phyloP scores from a whole-genome alignment of 768 basidiomycete genomes.

The Chalciporus piperatus region DNA sequence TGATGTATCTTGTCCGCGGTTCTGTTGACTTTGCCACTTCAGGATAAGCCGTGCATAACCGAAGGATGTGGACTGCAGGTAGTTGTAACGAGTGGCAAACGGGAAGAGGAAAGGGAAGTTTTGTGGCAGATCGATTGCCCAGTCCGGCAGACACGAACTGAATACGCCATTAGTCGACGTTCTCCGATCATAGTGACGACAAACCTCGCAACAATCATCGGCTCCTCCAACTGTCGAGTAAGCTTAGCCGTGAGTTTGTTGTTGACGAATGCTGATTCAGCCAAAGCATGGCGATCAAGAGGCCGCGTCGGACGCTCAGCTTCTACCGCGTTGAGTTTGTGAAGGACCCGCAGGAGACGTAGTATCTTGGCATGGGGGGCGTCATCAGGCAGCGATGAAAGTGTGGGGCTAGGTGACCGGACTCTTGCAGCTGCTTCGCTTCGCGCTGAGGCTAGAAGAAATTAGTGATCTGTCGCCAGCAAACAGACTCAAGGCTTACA shows the following conservation, averaged over 20 bases:
- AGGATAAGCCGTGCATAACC: constrained; percentile 94
- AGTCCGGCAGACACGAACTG: constrained; percentile 94
- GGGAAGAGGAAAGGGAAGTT: constrained; percentile 99
- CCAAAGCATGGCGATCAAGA: constrained; percentile 54
- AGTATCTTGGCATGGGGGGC: constrained; percentile 88
- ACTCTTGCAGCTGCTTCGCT: constrained; percentile 45
- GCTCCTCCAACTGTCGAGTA: constrained; percentile 95
- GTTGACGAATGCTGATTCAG: constrained; percentile 89
- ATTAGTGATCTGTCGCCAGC: constrained; percentile 3
- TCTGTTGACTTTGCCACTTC: constrained; percentile 91
- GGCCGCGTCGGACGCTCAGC: constrained; percentile 52
- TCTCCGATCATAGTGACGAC: constrained; percentile 13
- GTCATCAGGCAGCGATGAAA: constrained; percentile 81
- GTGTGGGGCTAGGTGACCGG: constrained; percentile 60
- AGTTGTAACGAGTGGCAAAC: constrained; percentile 95
- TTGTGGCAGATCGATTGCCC: constrained; percentile 93
- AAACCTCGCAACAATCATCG: constrained; percentile 97
- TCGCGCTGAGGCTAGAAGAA: constrained; percentile 28
- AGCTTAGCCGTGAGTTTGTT: constrained; percentile 98
- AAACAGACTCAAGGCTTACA: constrained; percentile 38
- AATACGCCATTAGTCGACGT: constrained; percentile 1
- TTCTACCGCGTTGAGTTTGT: constrained; percentile 77
- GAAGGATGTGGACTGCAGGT: constrained; percentile 96
- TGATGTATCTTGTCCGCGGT: constrained; percentile 71
- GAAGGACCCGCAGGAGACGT: constrained; percentile 82